Base-by-base conservation (phyloP, 768 basidiomycete genomes). In the Krasilnikovozyma curviuscula region DNA sequence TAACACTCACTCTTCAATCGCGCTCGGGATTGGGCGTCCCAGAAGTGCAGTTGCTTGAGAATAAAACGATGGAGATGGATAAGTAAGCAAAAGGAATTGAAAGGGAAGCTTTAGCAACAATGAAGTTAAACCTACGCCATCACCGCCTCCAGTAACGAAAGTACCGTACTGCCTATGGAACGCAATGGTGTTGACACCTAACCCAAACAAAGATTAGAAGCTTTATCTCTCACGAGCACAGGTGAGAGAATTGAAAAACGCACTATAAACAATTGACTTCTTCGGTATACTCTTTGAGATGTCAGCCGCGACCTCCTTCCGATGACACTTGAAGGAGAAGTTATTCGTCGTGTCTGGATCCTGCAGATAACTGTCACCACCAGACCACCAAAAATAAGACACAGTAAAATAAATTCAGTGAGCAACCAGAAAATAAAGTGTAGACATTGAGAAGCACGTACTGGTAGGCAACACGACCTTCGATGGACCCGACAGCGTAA, bases 11-110 rank as follows among this genome's bases (percentile, higher is more conserved):
- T 77, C 68, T 89, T 93, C 67, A 95, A 73, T 33, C 89, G 78
- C 7, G 81, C 85, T 49, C 86, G 79, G 7, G 81, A 78, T 56
- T 89, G 81, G 66, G 86, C 88, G 66, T 93, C 86, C 86, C 86
- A 91, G 64, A 81, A 83, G 71, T 84, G 81, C 61, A 88, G 78
- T 80, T 72, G 9, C 80, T 81, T 44, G 21, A 48, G 10, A 28
- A 23, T 9, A 25, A 10, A n/a, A 10, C 44, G 25, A n/a, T 31
- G 48, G 41, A n/a, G 8, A 44, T 18, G 25, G 10, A 14, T 3
- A 19, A 18, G 19, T 31, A 19, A 30, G 8, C 28, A 25, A 8
- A 40, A 7, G 19, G 19, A 19, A 10, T 13, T 31, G 3, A 10
- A 16, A 32, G 39, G 7, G 2, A 5, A 13, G 24, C 29, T 16